Evolutionary conservation across 108 stramenopile genomes (phyloP), one percentile per base, ranked within the genome.

Genomic region (Poteriospumella lacustris): DNA sequence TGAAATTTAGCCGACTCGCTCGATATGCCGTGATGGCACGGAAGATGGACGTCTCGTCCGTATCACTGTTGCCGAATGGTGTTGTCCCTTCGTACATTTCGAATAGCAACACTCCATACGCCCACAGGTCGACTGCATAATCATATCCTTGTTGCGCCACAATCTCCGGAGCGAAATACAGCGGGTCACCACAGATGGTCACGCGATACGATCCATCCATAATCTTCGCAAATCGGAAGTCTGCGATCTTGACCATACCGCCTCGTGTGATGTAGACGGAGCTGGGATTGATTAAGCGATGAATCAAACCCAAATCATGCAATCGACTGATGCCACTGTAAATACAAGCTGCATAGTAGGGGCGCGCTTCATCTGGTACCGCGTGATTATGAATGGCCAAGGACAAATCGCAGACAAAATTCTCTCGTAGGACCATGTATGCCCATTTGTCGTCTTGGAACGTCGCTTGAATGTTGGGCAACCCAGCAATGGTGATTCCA

Each of bases 131-230:
- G 29, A 56, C 59, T 2, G 42, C 39, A 59, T 67, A 76, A 31
- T 38, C 76, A 75, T 81, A 76, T 9, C 80, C 80, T 31, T n/a
- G 5, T 19, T 24, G 33, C 34, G 24, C 44, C 5, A 81, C 58
- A 1, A 76, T 34, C 38, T 81, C 80, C 9, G 80, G 80, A 2
- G 80, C 80, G 40, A 81, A 75, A 59, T 81, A 81, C 31, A 56
- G 36, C 28, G 73, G 59, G 52, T 81, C 80, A 3, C 80, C 80
- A 29, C 76, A 77, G 67, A 81, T 81, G 29, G 80, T 81, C 39
- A 59, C 72, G 76, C 59, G 5, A 19, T 59, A 19, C 3, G 24
- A 2, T 9, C 76, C 76, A 44, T 58, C 76, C 76, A 76, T 76
- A 36, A 9, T 9, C 76, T 76, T 76, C 24, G 76, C 76, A 58